Base-by-base conservation (phyloP, 1,284 basidiomycete species). In the Ustilago curta region DNA sequence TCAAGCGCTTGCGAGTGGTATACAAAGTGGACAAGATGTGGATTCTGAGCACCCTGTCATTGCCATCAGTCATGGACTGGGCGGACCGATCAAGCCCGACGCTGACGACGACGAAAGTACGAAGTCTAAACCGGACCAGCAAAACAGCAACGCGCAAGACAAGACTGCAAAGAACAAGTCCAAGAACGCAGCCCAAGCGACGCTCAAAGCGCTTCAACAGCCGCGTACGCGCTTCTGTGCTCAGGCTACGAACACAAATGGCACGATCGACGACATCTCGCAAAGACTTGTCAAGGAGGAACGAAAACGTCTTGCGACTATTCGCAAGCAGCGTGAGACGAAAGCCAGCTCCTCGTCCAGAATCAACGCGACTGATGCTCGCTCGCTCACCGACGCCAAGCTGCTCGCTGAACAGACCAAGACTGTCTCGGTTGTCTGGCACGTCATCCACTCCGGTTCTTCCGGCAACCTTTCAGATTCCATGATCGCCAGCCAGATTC, bases 401-500 rank as follows among this genome's bases (percentile, higher is more conserved):
- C 23, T 75, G 27, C 67, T 76, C 1, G 68, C 73, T 6, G 66
- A 65, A 12, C 42, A 69, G 43, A 62, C 44, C 25, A 70, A 65
- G 42, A 66, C 51, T 0, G 70, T 78, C 8, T 47, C 63, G 7
- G 62, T 76, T 12, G 67, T 73, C 31, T 78, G 69, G 66, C 76
- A 78, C 49, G 63, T 70, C 43, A 73, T 78, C 23, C 67, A 76
- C 48, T 49, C 59, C 4, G 76, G 76, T 29, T 23, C 32, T 0
- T 18, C 56, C 0, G 76, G 76, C 6, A 70, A 68, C 45, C 19
- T 78, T 11, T 44, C 69, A 4, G 25, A 56, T 1, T 40, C 51
- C 14, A 61, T 55, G 54, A 61, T 78, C 39, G 27, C 44, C 12
- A 35, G 37, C 12, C 88, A 89, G 78, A 88, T 89, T 55, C 87